Base-by-base conservation (phyloP, 192 early-diverging fungal species). In the Podila horticola region DNA sequence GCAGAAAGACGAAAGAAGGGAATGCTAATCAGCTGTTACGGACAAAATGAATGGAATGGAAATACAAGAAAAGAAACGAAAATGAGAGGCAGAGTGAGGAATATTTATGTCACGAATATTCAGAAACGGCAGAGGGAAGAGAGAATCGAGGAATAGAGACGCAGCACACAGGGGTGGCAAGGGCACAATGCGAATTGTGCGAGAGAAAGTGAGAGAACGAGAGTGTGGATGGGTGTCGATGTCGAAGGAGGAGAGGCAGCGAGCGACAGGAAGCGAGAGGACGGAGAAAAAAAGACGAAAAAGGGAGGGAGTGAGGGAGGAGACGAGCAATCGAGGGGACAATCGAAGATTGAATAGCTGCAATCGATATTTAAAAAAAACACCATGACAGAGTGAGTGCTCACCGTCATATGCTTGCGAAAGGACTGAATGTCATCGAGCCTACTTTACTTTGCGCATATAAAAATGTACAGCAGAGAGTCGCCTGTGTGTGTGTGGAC, bases 161-260 rank as follows among this genome's bases (percentile, higher is more conserved):
- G 34, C 34, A 36, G 34, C 34, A 36, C 34, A 36, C 2, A 41
- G 41, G 41, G 12, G 41, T 11, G 12, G 12, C 41, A 45, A 36
- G 34, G 34, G 11, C 34, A 31, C 31, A 5, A 31, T 31, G 5
- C 31, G 31, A 31, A 5, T 31, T 31, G 31, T 31, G 31, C 31
- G 31, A 58, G 55, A 68, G 10, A 48, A 29, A 48, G 24, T 57
- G 65, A 67, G 66, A 22, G 31, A 7, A 20, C 3, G n/a, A 63
- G 48, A 64, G 33, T 11, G 51, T 30, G 52, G 55, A 55, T 33
- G 58, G n/a, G 71, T 59, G 34, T 24, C n/a, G 33, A 59, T 59
- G 15, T n/a, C n/a, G n/a, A n/a, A n/a, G n/a, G 33, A 34, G 33
- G 7, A 7, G 5, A 62, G 41, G 19, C n/a, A 61, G 34, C 7